Base-by-base conservation (phyloP, 176 grass and related monocot species). In the Carex littledalei region DNA sequence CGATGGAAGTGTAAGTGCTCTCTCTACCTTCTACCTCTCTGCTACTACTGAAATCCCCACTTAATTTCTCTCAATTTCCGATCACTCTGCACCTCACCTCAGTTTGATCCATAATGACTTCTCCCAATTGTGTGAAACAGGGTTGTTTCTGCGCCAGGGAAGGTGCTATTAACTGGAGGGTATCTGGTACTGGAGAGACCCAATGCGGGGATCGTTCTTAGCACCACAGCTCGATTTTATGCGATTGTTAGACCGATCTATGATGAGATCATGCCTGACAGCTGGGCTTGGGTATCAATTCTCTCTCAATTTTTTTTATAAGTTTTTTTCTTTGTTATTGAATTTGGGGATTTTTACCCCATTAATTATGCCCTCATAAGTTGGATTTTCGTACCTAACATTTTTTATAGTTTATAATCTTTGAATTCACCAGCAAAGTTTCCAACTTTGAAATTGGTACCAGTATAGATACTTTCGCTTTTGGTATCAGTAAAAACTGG, bases 161-260 rank as follows among this genome's bases (percentile, higher is more conserved):
- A 95, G 88, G 95, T 95, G 54, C 86, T 95, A 78, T 87, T 98
- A 71, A 88, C 91, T 14, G 90, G 96, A 10, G 96, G 96, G 4
- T 98, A 95, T 86, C 91, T 98, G 54, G 88, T 98, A 64, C 87
- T 98, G 80, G 91, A 98, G 80, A 90, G 91, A 80, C 89, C 96
- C 54, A 98, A 98, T 83, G 87, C 90, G 0, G 91, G 96, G 34
- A 90, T 98, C 21, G 93, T 98, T 78, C 90, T 95, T 58, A 95
- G 93, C 88, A 94, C 96, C 85, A 95, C 69, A 18, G 91, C 93
- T 16, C 91, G 91, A 59, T 99, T 95, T 85, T 98, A 95, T 73
- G 88, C 93, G 39, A 79, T 94, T 83, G 85, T 98, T 52, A 89
- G 86, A 65, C 93, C 93, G 12, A 63, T 98, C 55, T 81, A 84